Conservation (phyloP, 2,329 filamentous ascomycete genomes). For the Phaeosphaeria sp. region DNA sequence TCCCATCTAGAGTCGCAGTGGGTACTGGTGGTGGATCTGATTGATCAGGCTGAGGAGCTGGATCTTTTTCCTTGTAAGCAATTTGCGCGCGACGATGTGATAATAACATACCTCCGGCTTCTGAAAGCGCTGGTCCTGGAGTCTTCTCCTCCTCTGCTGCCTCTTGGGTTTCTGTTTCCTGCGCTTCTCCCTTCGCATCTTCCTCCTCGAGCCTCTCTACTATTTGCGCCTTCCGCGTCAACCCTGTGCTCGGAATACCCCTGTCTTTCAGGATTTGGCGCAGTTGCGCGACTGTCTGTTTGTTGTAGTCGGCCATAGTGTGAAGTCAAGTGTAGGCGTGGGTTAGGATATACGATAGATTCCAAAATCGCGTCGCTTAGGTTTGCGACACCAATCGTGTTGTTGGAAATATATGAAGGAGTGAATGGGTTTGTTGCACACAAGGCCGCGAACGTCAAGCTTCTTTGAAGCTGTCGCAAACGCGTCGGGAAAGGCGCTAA, state of each 20-base stretch:
- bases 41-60: slow-evolving; percentile 2
- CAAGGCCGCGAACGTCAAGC: neutral
- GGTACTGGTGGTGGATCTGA: slow-evolving; percentile 10
- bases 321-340: neutral
- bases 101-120: slow-evolving; percentile 30
- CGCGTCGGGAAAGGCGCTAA: neutral
- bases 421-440: neutral
- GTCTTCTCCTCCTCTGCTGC: slow-evolving; percentile 2
- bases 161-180: slow-evolving; percentile 10
- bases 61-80: slow-evolving; percentile 17
- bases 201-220: slow-evolving; percentile 53
- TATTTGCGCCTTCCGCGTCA: slow-evolving; percentile 57
- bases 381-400: neutral
- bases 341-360: neutral
- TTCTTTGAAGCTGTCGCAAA: neutral
- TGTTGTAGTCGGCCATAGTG: slow-evolving; percentile 53
- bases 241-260: slow-evolving; percentile 53
- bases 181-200: slow-evolving; percentile 22
- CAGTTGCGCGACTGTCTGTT: slow-evolving; percentile 56
- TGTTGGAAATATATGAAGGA: neutral
- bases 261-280: slow-evolving; percentile 56
- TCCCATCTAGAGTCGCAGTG: slow-evolving; percentile 21
- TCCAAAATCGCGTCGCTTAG: neutral
- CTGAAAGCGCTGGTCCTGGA: slow-evolving; percentile 21
- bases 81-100: neutral